phyloP scores from a whole-genome alignment of 768 basidiomycete species.

The Amanita subjunquillea region DNA sequence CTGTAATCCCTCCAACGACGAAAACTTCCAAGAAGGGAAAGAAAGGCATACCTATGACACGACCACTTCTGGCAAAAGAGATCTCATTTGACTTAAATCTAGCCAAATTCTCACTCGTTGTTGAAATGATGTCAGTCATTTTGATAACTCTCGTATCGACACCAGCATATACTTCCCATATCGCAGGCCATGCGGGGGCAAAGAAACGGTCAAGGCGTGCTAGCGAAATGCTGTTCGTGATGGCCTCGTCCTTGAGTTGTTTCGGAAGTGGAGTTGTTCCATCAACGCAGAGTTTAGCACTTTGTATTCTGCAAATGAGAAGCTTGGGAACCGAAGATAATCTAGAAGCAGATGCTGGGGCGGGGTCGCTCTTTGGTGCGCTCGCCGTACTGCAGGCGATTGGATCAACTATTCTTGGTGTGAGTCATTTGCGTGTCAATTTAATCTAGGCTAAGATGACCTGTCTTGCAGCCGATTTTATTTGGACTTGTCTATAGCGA shows the following conservation, averaged over 20 bases:
- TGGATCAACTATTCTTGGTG: slow-evolving; percentile 56
- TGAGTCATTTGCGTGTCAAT: slow-evolving; percentile 14
- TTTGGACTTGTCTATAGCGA: slow-evolving; percentile 64
- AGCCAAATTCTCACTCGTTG: slow-evolving; percentile 46
- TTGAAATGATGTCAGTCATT: slow-evolving; percentile 57
- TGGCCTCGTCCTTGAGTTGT: slow-evolving; percentile 45
- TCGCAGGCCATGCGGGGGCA: slow-evolving; percentile 1
- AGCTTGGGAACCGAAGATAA: slow-evolving; percentile 19
- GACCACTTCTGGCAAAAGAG: slow-evolving; percentile 45
- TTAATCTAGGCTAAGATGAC: background rate
- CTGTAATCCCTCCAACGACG: background rate
- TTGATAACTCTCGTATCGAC: slow-evolving; percentile 46
- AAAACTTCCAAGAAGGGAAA: slow-evolving; percentile 11
- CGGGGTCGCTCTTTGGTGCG: slow-evolving; percentile 61
- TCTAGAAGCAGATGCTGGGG: slow-evolving; percentile 14
- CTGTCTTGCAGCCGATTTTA: slow-evolving; percentile 41
- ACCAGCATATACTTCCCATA: slow-evolving; percentile 24
- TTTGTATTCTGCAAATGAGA: slow-evolving; percentile 47
- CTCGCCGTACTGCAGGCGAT: slow-evolving; percentile 61
- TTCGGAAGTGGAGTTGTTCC: slow-evolving; percentile 63
- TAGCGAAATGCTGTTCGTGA: slow-evolving; percentile 46
- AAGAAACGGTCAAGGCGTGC: slow-evolving; percentile 8
- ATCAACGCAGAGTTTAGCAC: slow-evolving; percentile 61
- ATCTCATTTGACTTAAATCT: slow-evolving; percentile 64
- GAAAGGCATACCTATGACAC: slow-evolving; percentile 35